Evolutionary conservation across 257 asterid genomes (phyloP).

Genomic region (Fraxinus excelsior): DNA sequence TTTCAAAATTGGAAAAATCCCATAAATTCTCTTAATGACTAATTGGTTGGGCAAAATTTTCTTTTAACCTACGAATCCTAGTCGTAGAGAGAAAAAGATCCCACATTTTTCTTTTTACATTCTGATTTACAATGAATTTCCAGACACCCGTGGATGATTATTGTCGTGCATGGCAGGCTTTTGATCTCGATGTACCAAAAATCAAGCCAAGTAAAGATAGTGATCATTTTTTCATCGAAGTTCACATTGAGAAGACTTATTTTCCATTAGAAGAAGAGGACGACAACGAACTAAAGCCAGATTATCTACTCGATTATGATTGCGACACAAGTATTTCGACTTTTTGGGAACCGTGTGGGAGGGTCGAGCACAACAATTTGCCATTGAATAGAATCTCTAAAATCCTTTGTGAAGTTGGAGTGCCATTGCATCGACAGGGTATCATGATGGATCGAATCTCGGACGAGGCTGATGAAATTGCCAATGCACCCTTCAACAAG

Average conservation of each 20-base stretch:
- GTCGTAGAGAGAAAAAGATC: neutral
- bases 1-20: too few species aligned
- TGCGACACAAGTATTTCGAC: neutral
- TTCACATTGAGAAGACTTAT: conserved; percentile 14
- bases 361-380: conserved; percentile 12
- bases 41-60: too few species aligned
- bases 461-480: conserved; percentile 22
- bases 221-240: conserved; percentile 20
- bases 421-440: conserved; percentile 30
- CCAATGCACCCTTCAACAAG: neutral
- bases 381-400: conserved; percentile 6
- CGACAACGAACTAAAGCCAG: neutral
- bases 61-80: too few species aligned
- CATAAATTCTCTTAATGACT: too few species aligned
- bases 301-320: neutral
- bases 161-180: conserved; percentile 19
- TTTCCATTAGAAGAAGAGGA: conserved; percentile 9
- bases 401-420: conserved; percentile 24
- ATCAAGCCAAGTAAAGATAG: neutral
- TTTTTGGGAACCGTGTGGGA: conserved; percentile 35
- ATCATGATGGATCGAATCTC: conserved; percentile 32
- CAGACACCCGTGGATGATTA: neutral
- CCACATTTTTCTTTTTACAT: neutral
- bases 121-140: neutral
- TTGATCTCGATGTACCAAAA: neutral